These are phyloP conservation scores for Allomyces arbusculus DNA, from an alignment of 192 early-diverging fungal species.

Conservation along the genomic window DNA sequence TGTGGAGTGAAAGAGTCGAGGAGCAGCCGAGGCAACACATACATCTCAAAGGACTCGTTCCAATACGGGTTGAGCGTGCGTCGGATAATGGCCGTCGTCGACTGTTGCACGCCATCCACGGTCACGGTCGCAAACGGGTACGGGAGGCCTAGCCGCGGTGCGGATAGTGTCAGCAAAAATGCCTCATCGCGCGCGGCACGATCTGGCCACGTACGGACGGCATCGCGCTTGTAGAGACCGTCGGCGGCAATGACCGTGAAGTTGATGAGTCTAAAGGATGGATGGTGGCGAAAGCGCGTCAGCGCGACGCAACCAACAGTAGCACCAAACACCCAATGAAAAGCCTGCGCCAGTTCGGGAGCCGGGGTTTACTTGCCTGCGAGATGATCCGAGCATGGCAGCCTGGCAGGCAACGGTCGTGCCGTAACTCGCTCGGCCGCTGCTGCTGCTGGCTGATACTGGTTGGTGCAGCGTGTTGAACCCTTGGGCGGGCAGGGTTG, in stretches of 20 bases:
- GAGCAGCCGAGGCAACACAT: slow-evolving; percentile 4
- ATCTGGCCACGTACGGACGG: slow-evolving; percentile 47
- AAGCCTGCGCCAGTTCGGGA: no score
- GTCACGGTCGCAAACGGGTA: slow-evolving; percentile 93
- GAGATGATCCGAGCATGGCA: no score
- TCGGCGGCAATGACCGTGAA: slow-evolving; percentile 64
- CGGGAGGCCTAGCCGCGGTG: slow-evolving; percentile 36
- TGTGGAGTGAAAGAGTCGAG: background rate
- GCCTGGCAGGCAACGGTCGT: no score
- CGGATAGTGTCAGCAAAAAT: background rate
- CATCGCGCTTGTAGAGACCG: slow-evolving; percentile 72
- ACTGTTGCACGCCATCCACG: slow-evolving; percentile 86
- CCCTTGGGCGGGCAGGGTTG: no score
- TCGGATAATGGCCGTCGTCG: slow-evolving; percentile 70
- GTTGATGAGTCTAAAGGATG: no score
- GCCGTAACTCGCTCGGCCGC: no score
- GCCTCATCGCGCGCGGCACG: background rate
- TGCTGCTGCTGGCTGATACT: no score
- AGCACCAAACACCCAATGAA: no score
- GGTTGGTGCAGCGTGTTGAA: no score
- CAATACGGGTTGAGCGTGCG: slow-evolving; percentile 88
- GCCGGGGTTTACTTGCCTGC: no score
- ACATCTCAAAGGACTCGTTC: slow-evolving; percentile 78
- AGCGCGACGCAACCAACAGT: no score
- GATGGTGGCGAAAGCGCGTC: no score